A percentile compares a stretch with the other conserved stretches of the same genome.
phyloP scores from a whole-genome alignment of 805 yeast species.

The Pichia exigua region DNA sequence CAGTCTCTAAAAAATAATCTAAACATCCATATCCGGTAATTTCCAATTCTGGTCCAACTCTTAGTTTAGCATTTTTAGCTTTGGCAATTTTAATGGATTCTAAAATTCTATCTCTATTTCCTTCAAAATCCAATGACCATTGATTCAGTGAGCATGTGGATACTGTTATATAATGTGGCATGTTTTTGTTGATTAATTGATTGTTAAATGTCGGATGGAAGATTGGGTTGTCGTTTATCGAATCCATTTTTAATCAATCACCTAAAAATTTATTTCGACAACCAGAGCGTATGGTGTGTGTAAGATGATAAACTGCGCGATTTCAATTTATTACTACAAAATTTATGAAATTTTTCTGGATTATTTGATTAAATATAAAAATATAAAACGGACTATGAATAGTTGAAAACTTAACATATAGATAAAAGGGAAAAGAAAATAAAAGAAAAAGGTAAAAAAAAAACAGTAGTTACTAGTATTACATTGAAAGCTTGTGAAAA shows the following conservation, averaged over 20 bases:
- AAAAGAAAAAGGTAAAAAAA: background rate
- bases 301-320: no score
- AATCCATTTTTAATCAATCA: no score
- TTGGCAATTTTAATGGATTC: conserved; percentile 78
- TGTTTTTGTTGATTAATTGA: conserved; percentile 19
- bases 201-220: no score
- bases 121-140: conserved; percentile 98
- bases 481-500: background rate
- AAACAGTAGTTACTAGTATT: background rate
- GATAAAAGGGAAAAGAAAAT: no score
- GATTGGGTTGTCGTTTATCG: no score
- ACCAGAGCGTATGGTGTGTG: no score
- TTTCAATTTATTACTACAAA: no score
- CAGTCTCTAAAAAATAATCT: conserved; percentile 91
- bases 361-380: no score
- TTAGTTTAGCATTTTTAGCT: conserved; percentile 59
- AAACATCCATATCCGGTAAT: conserved; percentile 90
- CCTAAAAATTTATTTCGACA: no score
- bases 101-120: conserved; percentile 85
- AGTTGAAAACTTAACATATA: no score
- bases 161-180: conserved; percentile 84
- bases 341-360: no score
- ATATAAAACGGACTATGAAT: no score
- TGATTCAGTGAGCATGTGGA: conserved; percentile 95
- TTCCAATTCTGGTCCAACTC: conserved; percentile 97